Base-by-base conservation (phyloP, 176 grass and related monocot genomes). In the Tuctoria greenei region DNA sequence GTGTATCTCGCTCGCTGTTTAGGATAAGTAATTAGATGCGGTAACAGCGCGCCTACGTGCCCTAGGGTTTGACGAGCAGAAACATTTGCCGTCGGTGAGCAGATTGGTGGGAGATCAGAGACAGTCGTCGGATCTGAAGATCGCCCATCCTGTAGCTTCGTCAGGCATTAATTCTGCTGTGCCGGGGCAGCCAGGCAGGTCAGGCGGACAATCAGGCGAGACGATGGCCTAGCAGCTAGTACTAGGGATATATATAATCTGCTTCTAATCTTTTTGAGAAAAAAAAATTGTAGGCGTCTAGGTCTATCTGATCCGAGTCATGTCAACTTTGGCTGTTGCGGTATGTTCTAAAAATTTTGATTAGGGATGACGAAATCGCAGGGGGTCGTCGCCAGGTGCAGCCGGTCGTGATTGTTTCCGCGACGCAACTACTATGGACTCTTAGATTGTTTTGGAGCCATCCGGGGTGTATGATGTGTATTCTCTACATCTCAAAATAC, bases 1-100 rank as follows among this genome's bases (percentile, higher is more conserved):
- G 71, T 51, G 47, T 51, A 67, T 82, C 85, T 77, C 44, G 44
- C 57, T 60, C 16, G 13, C 46, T 39, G 58, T 73, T 66, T 17
- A 34, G 7, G 72, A 76, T 76, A 61, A 69, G 64, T n/a, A 16
- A 72, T 82, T 51, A n/a, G 31, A 34, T 44, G 73, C 42, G 4
- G 47, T 61, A 67, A 59, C 56, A 14, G n/a, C 23, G 47, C 17
- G 58, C 41, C 66, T 86, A 72, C 12, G 11, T 38, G 39, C 73
- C 44, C 41, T 82, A 77, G 79, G 72, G 17, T 77, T 82, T 77
- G 67, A 35, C 18, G 24, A 57, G 0, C 13, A n/a, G 25, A n/a
- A n/a, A n/a, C n/a, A n/a, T n/a, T n/a, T n/a, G n/a, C n/a, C n/a
- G n/a, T n/a, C n/a, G n/a, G n/a, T n/a, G 24, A 6, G 16, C 15